These are phyloP conservation scores for Epichloe sibirici DNA, from an alignment of 2,329 filamentous ascomycete genomes.

Conservation along the genomic window DNA sequence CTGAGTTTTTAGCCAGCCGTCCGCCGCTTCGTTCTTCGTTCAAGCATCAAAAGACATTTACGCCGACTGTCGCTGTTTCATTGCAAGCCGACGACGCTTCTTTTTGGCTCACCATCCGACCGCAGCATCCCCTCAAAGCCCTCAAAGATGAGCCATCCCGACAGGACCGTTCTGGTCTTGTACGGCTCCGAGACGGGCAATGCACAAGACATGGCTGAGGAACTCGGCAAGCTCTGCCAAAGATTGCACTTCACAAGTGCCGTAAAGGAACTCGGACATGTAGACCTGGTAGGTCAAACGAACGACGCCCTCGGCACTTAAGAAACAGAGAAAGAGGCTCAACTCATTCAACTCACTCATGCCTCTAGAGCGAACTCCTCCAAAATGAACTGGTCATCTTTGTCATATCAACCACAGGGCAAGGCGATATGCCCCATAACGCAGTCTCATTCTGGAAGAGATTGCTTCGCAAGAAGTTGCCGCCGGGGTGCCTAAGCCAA, in stretches of 20 bases:
- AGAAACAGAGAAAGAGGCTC: neutral
- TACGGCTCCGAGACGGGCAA: conserved; percentile 96
- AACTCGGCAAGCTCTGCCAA: conserved; percentile 63
- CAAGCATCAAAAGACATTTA: no score
- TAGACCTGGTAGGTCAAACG: conserved; percentile 53
- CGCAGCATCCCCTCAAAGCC: neutral
- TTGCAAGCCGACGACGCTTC: no score
- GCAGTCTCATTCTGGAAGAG: conserved; percentile 73
- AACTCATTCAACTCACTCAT: neutral
- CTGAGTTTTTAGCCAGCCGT: no score
- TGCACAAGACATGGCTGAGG: conserved; percentile 79
- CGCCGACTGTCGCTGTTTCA: no score
- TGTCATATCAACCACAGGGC: conserved; percentile 81
- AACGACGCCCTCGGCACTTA: neutral
- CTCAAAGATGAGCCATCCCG: conserved; percentile 14
- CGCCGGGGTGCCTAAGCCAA: conserved; percentile 52
- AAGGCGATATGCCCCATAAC: conserved; percentile 86
- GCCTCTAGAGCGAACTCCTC: conserved; percentile 35
- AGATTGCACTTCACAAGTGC: conserved; percentile 66
- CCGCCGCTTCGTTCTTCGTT: no score
- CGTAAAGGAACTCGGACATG: conserved; percentile 64
- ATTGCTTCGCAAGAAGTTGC: conserved; percentile 66
- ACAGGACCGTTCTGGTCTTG: conserved; percentile 51
- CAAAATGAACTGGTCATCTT: conserved; percentile 56
- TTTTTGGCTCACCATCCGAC: neutral